phyloP scores from a whole-genome alignment of 345 rosid species.

The Eucalyptus pumila region DNA sequence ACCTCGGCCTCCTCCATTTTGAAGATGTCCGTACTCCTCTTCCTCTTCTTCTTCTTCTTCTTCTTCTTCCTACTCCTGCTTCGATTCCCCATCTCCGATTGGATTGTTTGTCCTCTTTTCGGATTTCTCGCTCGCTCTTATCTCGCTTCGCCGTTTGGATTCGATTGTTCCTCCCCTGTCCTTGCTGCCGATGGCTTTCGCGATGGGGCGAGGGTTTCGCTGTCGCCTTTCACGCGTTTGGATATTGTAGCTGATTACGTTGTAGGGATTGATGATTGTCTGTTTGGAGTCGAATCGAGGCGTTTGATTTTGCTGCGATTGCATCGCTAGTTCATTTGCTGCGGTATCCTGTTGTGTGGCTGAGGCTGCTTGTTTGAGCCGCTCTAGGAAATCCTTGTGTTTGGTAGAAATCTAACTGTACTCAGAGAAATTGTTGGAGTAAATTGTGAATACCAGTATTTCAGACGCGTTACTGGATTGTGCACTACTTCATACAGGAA shows the following conservation, averaged over 20 bases:
- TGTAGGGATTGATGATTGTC: not conserved
- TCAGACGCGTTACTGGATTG: not conserved
- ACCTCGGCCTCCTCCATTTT: slow-evolving; percentile 27
- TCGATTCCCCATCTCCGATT: too few species aligned
- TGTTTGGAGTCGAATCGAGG: not conserved
- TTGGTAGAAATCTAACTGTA: not conserved
- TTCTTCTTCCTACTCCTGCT: not conserved
- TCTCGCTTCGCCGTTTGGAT: not conserved
- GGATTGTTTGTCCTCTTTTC: not conserved
- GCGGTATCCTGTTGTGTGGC: not conserved
- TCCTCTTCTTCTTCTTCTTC: too few species aligned
- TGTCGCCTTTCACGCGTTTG: not conserved
- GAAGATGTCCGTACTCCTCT: slow-evolving; percentile 55
- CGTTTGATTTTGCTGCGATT: not conserved
- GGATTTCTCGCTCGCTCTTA: not conserved
- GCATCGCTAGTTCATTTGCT: not conserved
- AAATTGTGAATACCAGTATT: not conserved
- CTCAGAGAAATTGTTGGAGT: not conserved
- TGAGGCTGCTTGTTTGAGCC: not conserved
- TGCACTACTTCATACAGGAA: not conserved
- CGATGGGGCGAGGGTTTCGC: not conserved
- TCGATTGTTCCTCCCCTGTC: not conserved
- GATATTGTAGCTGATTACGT: not conserved
- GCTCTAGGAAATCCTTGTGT: not conserved
- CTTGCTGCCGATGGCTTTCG: not conserved